Conservation (phyloP, 2,329 filamentous ascomycete species). For the Phialophora expanda region DNA sequence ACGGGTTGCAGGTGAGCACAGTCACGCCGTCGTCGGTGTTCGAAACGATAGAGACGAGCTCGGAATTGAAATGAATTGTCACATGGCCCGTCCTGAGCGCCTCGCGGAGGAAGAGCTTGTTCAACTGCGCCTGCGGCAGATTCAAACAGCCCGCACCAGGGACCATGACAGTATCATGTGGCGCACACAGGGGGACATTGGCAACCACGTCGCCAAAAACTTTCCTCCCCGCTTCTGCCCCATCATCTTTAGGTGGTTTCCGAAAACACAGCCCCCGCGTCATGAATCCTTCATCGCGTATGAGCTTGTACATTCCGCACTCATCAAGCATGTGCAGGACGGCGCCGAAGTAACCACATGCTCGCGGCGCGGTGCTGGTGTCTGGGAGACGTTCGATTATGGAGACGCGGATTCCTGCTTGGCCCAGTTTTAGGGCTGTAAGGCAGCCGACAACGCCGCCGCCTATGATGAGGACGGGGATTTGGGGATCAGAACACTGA, state of each 20-base stretch:
- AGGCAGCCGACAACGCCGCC: slow-evolving; percentile 51
- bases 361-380: slow-evolving; percentile 24
- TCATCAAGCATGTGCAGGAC: slow-evolving; percentile 19
- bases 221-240: slow-evolving; percentile 21
- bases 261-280: slow-evolving; percentile 20
- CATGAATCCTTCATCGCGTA: slow-evolving; percentile 30
- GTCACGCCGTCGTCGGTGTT: slow-evolving; percentile 21
- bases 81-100: slow-evolving; percentile 27
- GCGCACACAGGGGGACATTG: slow-evolving; percentile 14
- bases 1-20: not conserved
- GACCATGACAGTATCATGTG: slow-evolving; percentile 15
- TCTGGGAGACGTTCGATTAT: slow-evolving; percentile 42
- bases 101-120: slow-evolving; percentile 22
- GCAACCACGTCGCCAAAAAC: slow-evolving; percentile 21
- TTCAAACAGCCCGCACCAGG: slow-evolving; percentile 20
- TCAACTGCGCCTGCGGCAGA: slow-evolving; percentile 25
- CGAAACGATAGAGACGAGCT: slow-evolving; percentile 14
- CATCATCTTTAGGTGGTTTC: slow-evolving; percentile 23
- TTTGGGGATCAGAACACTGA: not conserved
- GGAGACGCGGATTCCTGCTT: slow-evolving; percentile 43
- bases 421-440: slow-evolving; percentile 47
- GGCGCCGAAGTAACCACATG: slow-evolving; percentile 26
- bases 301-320: slow-evolving; percentile 22
- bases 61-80: slow-evolving; percentile 24
- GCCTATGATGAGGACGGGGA: slow-evolving; percentile 41